Percentiles rank a stretch among this genome's conserved stretches.
These are phyloP conservation scores for Bruguiera sexangula DNA, from an alignment of 345 rosid genomes.

Conservation along the genomic window DNA sequence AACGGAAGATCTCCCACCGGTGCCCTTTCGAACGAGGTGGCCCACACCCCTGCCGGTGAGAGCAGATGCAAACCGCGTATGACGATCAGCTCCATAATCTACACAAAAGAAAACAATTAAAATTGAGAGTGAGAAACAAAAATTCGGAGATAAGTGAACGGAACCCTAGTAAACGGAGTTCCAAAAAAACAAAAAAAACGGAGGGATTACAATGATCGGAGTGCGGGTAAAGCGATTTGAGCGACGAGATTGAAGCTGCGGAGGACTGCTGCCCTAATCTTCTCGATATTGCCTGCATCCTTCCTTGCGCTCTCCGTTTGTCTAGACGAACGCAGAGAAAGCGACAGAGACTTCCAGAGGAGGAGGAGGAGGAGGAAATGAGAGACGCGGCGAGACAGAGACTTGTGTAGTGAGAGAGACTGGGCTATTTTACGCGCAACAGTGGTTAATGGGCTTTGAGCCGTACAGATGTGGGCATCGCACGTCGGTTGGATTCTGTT, in stretches of 20 bases:
- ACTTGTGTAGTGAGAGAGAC: not conserved
- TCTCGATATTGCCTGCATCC: conserved; percentile 72
- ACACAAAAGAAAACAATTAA: conserved; percentile 7
- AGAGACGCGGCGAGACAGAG: not conserved
- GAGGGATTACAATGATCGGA: conserved; percentile 46
- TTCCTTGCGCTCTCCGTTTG: conserved; percentile 4
- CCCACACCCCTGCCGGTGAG: conserved; percentile 62
- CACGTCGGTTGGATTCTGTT: no score
- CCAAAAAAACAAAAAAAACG: no score
- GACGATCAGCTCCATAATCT: conserved; percentile 61
- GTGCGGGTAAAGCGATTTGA: conserved; percentile 52
- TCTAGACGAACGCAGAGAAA: not conserved
- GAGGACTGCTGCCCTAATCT: conserved; percentile 60
- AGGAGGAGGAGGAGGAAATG: not conserved
- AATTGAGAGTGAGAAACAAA: not conserved
- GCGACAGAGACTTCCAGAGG: not conserved
- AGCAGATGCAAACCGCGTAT: conserved; percentile 60
- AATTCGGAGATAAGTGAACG: not conserved
- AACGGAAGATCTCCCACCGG: conserved; percentile 98
- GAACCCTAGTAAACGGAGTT: conserved; percentile 1
- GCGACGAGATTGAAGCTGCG: conserved; percentile 39
- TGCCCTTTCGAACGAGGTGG: conserved; percentile 91
- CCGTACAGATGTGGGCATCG: no score
- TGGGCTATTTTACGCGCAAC: no score
- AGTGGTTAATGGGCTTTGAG: no score